Base-by-base conservation (phyloP, 805 yeast genomes). In the Saccharomycopsis babjevae region DNA sequence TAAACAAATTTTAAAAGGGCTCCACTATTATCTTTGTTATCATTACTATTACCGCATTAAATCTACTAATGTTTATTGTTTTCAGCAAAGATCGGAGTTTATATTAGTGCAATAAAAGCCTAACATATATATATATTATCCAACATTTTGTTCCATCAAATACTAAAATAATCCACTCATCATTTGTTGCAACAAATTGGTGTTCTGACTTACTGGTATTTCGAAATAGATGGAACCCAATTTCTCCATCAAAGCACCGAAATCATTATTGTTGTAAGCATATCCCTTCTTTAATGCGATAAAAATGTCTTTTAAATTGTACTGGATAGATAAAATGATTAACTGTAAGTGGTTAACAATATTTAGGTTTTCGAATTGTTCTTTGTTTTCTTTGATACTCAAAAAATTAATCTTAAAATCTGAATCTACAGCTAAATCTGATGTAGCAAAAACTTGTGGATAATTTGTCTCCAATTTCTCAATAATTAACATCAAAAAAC, bases 271-370 rank as follows among this genome's bases (percentile, higher is more conserved):
- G 4, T 68, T 64, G 1, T 69, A 68, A 34, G 75, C 69, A 72
- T 86, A 88, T 59, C 83, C 80, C 28, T 70, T 71, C 62, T 75
- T 76, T 61, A 89, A 76, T 62, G 78, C 79, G 61, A 77, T 68
- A 71, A 80, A 89, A 67, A 84, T 76, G 39, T 79, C 81, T 0
- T 79, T 74, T 58, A 83, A 72, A 54, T 72, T 76, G 59, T 79
- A 82, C 73, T 76, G 83, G 64, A 92, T 78, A 0, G 89, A 76
- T 22, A 78, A 70, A 4, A 85, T 73, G 30, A 91, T 74, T 65
- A 92, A 74, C 68, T 86, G 93, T 57, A 89, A 70, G 68, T 89
- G 88, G 69, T 87, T 86, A 57, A 89, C 67, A 34, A 87, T 71
- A 6, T 81, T 79, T 2, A 46, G 22, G 22, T 2, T 2, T 22